phyloP scores from a whole-genome alignment of 192 early-diverging fungal species.

The Coemansia sp. region DNA sequence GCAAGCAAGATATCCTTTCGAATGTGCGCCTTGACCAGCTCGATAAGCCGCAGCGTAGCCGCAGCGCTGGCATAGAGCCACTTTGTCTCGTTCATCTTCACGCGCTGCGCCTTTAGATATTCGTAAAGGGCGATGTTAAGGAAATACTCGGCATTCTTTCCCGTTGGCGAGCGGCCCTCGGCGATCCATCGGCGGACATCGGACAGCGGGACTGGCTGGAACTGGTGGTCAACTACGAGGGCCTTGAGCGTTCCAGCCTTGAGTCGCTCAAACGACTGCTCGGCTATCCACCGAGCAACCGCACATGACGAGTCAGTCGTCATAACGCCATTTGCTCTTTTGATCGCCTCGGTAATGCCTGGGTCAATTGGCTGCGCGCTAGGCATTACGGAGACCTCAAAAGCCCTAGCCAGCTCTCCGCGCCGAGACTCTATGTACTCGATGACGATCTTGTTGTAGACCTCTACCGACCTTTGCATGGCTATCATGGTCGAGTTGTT shows the following conservation, averaged over 20 bases:
- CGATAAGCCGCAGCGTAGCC: slow-evolving; percentile 27
- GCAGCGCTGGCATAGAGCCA: slow-evolving; percentile 52
- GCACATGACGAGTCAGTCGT: slow-evolving; percentile 5
- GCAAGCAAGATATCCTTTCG: slow-evolving; percentile 8
- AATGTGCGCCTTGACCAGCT: slow-evolving; percentile 1
- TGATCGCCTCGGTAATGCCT: neutral
- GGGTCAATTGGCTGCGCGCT: neutral
- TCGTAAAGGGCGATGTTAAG: slow-evolving; percentile 37
- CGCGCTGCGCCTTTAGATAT: slow-evolving; percentile 31
- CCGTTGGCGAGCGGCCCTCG: slow-evolving; percentile 38
- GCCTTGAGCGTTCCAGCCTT: slow-evolving; percentile 15
- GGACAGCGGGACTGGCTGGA: slow-evolving; percentile 29
- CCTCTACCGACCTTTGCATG: slow-evolving; percentile 44
- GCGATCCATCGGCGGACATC: slow-evolving; percentile 44
- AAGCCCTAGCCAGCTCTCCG: neutral
- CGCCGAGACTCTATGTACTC: slow-evolving; percentile 9
- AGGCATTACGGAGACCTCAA: neutral
- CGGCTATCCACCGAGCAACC: slow-evolving; percentile 32
- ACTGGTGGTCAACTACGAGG: slow-evolving; percentile 30
- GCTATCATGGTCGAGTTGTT: slow-evolving; percentile 33
- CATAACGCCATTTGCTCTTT: slow-evolving; percentile 6
- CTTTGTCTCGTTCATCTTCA: slow-evolving; percentile 35
- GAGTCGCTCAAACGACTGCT: slow-evolving; percentile 31
- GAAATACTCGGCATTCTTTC: slow-evolving; percentile 27
- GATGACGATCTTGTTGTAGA: slow-evolving; percentile 36